Base-by-base conservation (phyloP, 108 stramenopile species). In the Mediolabrus comicus region DNA sequence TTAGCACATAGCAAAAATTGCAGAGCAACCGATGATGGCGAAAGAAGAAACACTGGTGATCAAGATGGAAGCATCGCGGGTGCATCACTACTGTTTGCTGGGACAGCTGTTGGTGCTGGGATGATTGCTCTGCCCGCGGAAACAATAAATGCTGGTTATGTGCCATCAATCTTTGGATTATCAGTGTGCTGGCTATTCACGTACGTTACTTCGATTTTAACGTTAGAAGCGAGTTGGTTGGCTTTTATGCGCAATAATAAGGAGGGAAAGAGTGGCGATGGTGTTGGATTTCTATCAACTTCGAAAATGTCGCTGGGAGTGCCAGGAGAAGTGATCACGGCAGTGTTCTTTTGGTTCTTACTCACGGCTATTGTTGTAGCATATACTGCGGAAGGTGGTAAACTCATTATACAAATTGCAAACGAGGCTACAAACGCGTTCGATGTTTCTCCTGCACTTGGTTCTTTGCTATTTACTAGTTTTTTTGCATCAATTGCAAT, bases 311-410 rank as follows among this genome's bases (percentile, higher is more conserved):
- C 80, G 19, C 34, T 81, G 13, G 80, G 80, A 30, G 36, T 61
- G 3, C 30, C 63, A 12, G 80, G 80, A 28, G 80, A 81, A 51
- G 34, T 69, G 7, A 28, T 74, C 26, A 81, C 80, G 13, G 80
- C 72, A n/a, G 29, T 55, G 12, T 62, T 81, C 27, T 81, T 81
- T 66, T 81, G 80, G 80, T 81, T 81, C 51, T 71, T 81, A 12
- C 38, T 81, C 0, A 81, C 80, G 0, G 43, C 80, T 0, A 76
- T 81, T 16, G 62, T 77, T 16, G 80, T 81, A 17, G 80, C 80
- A 0, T 81, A 81, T 22, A 65, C 71, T 39, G 63, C 70, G 8
- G 80, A 76, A 56, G 80, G 80, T 0, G 80, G 80, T 30, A 56
- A 65, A 22, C 25, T 81, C 39, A 31, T 81, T 24, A 62, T 75